Evolutionary conservation across 2,329 filamentous ascomycete species (phyloP).

Genomic region (Moelleriella libera): DNA sequence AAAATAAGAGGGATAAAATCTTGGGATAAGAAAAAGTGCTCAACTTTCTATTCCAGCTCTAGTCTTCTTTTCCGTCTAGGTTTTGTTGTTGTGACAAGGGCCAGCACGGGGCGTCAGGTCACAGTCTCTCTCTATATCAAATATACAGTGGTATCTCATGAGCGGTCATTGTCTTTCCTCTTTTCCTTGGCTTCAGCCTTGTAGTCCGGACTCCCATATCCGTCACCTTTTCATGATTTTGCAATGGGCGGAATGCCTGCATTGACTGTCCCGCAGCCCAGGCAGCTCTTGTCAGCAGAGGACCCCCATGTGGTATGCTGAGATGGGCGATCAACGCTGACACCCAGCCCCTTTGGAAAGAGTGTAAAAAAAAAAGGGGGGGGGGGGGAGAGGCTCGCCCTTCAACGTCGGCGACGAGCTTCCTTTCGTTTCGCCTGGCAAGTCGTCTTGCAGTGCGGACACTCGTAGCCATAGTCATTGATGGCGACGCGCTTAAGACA

Average conservation of each 20-base stretch:
- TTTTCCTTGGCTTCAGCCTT: neutral
- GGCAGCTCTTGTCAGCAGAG: neutral
- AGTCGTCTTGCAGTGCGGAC: conserved; percentile 28
- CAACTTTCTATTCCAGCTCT: too few relatives aligned
- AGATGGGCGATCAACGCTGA: neutral
- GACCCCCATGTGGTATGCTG: too few relatives aligned
- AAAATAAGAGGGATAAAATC: too few relatives aligned
- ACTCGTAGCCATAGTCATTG: conserved; percentile 26
- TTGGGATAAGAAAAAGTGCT: too few relatives aligned
- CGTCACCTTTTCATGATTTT: too few relatives aligned
- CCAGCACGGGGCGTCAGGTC: too few relatives aligned
- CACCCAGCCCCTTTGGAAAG: neutral
- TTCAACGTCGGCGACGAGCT: conserved; percentile 13
- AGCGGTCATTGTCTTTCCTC: too few relatives aligned
- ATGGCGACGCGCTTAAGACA: conserved; percentile 33
- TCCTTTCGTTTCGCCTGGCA: conserved; percentile 30
- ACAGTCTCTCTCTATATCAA: too few relatives aligned
- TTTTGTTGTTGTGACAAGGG: too few relatives aligned
- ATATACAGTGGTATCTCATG: too few relatives aligned
- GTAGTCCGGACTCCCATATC: too few relatives aligned
- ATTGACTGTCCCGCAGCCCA: neutral
- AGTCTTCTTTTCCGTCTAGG: too few relatives aligned
- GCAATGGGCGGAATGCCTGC: neutral
- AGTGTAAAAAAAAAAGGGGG: neutral
- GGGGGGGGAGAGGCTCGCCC: neutral